A percentile compares a stretch with the other conserved stretches of the same genome.
Conservation (phyloP, 345 rosid species). For the Rhodamnia rubescens region DNA sequence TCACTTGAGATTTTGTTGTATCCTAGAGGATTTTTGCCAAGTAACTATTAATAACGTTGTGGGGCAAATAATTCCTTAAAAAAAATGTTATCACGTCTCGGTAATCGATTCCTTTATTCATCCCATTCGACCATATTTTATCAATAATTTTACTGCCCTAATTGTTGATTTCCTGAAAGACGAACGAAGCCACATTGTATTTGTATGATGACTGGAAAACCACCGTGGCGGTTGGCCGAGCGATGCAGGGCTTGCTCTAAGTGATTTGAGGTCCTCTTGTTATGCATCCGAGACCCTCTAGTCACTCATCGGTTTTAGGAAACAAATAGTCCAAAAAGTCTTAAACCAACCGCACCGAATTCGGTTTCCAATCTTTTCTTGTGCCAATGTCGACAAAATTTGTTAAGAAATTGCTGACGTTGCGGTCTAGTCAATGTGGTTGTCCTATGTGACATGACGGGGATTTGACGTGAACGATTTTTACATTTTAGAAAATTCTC, state of each 20-base stretch:
- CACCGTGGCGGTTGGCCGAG: background rate
- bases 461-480: accelerated
- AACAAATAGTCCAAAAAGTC: background rate
- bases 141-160: too few species aligned
- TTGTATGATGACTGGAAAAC: background rate
- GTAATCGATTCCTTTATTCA: too few species aligned
- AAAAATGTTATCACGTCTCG: too few species aligned
- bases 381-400: too few species aligned
- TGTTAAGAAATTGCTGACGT: background rate
- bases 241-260: background rate
- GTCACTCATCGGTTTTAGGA: background rate
- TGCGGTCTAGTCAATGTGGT: background rate
- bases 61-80: too few species aligned
- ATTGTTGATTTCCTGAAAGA: background rate
- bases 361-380: too few species aligned
- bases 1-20: too few species aligned
- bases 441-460: accelerated
- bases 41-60: too few species aligned
- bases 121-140: too few species aligned
- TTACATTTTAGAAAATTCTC: background rate
- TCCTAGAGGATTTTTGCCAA: too few species aligned
- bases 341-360: background rate
- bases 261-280: background rate
- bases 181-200: background rate
- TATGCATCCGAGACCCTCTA: background rate